phyloP scores from a whole-genome alignment of 2,329 filamentous ascomycete genomes.

The Epichloe amarillans region DNA sequence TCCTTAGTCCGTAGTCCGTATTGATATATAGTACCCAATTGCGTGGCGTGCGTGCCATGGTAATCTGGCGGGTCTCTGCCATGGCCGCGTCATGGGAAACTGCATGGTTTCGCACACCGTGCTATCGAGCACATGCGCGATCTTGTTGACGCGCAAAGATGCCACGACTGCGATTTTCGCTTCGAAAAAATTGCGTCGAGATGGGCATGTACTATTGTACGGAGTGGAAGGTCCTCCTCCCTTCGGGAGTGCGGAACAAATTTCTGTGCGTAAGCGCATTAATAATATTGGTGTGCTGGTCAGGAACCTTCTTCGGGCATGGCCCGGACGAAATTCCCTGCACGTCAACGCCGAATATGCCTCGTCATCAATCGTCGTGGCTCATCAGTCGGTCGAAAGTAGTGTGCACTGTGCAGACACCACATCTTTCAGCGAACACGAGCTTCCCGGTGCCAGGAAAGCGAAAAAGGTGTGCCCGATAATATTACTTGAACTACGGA shows the following conservation, averaged over 20 bases:
- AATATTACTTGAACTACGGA: neutral
- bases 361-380: conserved; percentile 4
- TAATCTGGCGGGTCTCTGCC: too few relatives aligned
- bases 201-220: too few relatives aligned
- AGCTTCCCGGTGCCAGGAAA: neutral
- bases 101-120: neutral
- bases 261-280: neutral
- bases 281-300: neutral
- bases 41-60: neutral
- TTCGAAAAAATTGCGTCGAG: too few relatives aligned
- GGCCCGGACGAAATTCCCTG: neutral
- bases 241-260: neutral
- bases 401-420: conserved; percentile 16
- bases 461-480: too few relatives aligned
- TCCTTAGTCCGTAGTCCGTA: too few relatives aligned
- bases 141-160: too few relatives aligned
- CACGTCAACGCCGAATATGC: neutral
- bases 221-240: neutral
- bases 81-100: neutral
- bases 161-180: too few relatives aligned
- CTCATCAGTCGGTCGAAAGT: conserved; percentile 6
- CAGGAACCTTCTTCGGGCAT: neutral
- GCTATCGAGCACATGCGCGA: neutral
- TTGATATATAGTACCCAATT: too few relatives aligned
- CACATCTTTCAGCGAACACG: conserved; percentile 16